phyloP scores from a whole-genome alignment of 2,329 filamentous ascomycete species.

The Lizonia empirigonia region DNA sequence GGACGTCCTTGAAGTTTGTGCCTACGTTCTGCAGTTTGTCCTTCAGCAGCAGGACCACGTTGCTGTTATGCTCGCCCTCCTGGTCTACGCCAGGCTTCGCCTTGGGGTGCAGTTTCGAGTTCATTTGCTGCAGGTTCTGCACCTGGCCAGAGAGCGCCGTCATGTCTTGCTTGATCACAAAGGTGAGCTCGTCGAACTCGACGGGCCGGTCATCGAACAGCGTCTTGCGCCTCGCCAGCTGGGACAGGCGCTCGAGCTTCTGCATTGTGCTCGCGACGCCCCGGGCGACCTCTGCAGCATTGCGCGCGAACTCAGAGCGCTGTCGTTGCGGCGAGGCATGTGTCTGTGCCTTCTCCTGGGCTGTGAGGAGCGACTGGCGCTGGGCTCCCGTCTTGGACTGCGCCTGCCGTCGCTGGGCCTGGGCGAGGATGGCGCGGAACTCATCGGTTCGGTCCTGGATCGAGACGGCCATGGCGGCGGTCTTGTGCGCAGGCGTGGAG shows the following conservation, averaged over 20 bases:
- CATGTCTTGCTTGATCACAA: constrained; percentile 97
- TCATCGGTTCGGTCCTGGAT: constrained; percentile 97
- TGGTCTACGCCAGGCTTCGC: constrained; percentile 61
- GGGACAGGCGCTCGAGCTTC: constrained; percentile 90
- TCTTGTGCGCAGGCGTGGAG: constrained; percentile 1
- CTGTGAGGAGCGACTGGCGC: constrained; percentile 77
- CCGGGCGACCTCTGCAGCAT: constrained; percentile 87
- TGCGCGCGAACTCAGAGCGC: constrained; percentile 89
- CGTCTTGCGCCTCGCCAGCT: constrained; percentile 93
- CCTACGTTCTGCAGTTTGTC: constrained; percentile 91
- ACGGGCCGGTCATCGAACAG: constrained; percentile 96
- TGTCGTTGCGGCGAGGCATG: constrained; percentile 59
- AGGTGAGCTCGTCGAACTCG: constrained; percentile 96
- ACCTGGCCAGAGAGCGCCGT: constrained; percentile 87
- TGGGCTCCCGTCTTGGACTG: constrained; percentile 77
- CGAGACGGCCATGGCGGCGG: constrained; percentile 62
- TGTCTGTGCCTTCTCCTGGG: constrained; percentile 64
- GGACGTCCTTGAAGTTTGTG: constrained; percentile 94
- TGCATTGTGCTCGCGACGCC: constrained; percentile 92
- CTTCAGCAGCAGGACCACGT: constrained; percentile 89
- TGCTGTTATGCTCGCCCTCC: constrained; percentile 97
- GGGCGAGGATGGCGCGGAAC: constrained; percentile 87
- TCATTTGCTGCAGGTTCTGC: constrained; percentile 76
- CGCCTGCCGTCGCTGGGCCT: constrained; percentile 80
- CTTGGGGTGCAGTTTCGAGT: constrained; percentile 76